These are phyloP conservation scores for Grigorovia transvaalensis DNA, from an alignment of 805 yeast genomes.

Conservation along the genomic window DNA sequence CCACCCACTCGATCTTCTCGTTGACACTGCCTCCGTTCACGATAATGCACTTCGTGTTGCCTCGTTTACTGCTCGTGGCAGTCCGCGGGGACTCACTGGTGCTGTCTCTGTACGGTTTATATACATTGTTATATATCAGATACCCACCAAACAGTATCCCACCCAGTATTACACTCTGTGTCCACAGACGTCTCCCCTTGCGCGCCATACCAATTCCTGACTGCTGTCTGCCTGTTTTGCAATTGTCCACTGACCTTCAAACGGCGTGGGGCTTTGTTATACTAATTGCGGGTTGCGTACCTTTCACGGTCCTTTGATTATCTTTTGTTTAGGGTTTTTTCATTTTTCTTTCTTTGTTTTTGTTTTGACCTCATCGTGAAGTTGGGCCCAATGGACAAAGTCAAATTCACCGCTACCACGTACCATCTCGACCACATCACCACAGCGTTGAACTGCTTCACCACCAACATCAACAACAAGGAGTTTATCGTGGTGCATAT, in stretches of 20 bases:
- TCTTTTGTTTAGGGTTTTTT: too few relatives aligned
- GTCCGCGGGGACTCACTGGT: too few relatives aligned
- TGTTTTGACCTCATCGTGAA: not conserved
- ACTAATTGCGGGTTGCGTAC: too few relatives aligned
- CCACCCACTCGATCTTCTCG: slow-evolving; percentile 11
- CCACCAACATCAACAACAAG: slow-evolving; percentile 27
- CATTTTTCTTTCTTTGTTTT: too few relatives aligned
- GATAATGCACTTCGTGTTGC: slow-evolving; percentile 7
- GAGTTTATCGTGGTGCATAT: slow-evolving; percentile 34
- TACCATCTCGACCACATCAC: slow-evolving; percentile 37
- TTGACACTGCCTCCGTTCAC: slow-evolving; percentile 1
- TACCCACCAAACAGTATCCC: not conserved
- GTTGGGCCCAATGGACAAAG: not conserved
- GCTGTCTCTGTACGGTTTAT: slow-evolving; percentile 2
- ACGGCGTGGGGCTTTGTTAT: not conserved
- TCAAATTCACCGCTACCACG: slow-evolving; percentile 36
- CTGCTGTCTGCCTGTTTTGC: too few relatives aligned
- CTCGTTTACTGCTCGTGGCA: not conserved
- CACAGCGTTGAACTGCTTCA: slow-evolving; percentile 36
- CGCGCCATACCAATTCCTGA: not conserved
- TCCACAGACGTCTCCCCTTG: not conserved
- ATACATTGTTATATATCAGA: not conserved
- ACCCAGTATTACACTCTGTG: not conserved
- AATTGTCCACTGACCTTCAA: too few relatives aligned
- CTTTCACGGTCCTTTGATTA: too few relatives aligned